Base-by-base conservation (phyloP, 768 basidiomycete genomes). In the Leccinum disarticulatum region DNA sequence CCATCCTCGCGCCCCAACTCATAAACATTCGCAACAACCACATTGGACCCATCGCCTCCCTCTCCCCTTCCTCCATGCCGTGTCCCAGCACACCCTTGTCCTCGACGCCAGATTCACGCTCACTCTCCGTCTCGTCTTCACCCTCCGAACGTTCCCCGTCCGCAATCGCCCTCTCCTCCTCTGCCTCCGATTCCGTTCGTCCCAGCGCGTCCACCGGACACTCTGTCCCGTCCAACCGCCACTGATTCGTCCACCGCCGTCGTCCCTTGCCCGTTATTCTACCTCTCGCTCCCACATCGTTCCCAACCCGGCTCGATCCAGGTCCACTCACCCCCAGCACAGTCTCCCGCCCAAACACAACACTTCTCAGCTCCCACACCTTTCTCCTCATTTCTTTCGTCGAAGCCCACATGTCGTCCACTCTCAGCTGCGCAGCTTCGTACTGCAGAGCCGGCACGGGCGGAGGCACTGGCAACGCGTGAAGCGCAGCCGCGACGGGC, bases 1-100 rank as follows among this genome's bases (percentile, higher is more conserved):
- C 81, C 83, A 88, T 83, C 62, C 80, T 81, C 43, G 83, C 82
- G 7, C 85, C 87, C 88, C 88, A 91, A 59, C 86, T 87, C 50
- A 86, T 90, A 71, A 92, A 88, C 73, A 91, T 83, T 66, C 81
- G 77, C 66, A 92, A 74, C 56, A 91, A 69, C 90, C 90, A 91
- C 79, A 90, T 85, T 38, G 89, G 88, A 56, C 83, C 84, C 70
- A 88, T 84, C 43, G 81, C 83, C 58, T 83, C 82, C 57, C 72
- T 71, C 62, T 83, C 85, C 54, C 83, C 81, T 25, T 78, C 75
- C 33, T 64, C 68, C 31, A 61, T 49, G 0, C 59, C 63, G 27
- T 66, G 64, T 25, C 56, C 66, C 41, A 54, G 49, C 19, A 38
- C 52, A 46, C 50, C 60, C 58, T 53, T 58, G 31, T 55, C 51